phyloP scores from a whole-genome alignment of 441 rosid genomes.

The Geranium incanum region DNA sequence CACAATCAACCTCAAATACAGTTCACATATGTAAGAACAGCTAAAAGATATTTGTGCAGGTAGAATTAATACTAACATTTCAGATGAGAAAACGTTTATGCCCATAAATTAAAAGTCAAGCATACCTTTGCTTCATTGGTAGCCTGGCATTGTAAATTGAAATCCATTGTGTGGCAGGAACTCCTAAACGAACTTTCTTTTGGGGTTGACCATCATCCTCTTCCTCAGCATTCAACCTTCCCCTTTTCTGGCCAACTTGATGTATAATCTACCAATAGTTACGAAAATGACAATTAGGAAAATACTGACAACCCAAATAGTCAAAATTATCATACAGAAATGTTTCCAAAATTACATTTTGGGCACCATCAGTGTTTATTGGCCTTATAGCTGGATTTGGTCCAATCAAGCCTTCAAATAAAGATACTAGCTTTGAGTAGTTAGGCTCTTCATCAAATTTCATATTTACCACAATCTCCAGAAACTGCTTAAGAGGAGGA shows the following conservation, averaged over 20 bases:
- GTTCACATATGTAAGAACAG: background rate
- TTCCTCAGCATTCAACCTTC: conserved; percentile 79
- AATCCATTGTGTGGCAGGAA: conserved; percentile 98
- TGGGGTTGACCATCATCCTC: conserved; percentile 88
- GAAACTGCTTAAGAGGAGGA: conserved; percentile 73
- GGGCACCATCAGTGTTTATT: conserved; percentile 95
- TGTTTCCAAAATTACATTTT: conserved; percentile 45
- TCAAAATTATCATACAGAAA: conserved; percentile 5
- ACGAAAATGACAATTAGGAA: conserved; percentile 14
- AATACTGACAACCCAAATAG: background rate
- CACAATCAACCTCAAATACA: background rate
- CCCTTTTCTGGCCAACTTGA: conserved; percentile 97
- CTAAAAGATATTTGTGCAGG: background rate
- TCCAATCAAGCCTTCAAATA: conserved; percentile 74
- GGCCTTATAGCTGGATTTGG: conserved; percentile 92
- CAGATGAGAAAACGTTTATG: background rate
- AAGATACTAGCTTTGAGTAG: conserved; percentile 72
- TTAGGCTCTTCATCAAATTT: conserved; percentile 97
- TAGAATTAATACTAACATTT: background rate
- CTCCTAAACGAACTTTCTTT: conserved; percentile 93
- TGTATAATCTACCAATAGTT: conserved; percentile 42
- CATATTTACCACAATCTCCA: conserved; percentile 90
- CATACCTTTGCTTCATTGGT: conserved; percentile 97
- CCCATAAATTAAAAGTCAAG: background rate
- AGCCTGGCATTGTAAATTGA: conserved; percentile 89